Evolutionary conservation across 163 green algal species (phyloP).

Genomic region (Scenedesmus sp.): DNA sequence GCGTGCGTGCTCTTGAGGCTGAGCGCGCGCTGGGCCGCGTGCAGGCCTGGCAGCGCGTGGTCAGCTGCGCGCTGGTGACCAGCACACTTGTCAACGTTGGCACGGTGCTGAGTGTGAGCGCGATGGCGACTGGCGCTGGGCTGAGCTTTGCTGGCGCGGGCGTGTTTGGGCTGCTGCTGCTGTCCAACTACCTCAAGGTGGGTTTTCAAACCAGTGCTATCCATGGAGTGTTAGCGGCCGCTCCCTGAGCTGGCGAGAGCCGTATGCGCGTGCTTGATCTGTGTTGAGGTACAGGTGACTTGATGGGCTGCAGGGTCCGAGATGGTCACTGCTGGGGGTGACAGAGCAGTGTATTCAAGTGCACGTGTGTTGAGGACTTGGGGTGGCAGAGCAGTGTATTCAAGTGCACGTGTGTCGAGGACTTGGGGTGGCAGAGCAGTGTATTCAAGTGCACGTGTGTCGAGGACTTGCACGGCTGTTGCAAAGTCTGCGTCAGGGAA

Average conservation of each 20-base stretch:
- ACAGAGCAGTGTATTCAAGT: neutral
- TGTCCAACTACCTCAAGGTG: conserved; percentile 79
- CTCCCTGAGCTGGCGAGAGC: too few relatives aligned
- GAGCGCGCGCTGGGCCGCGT: conserved; percentile 93
- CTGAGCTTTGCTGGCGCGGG: conserved; percentile 83
- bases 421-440: too few relatives aligned
- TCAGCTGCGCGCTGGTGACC: conserved; percentile 81
- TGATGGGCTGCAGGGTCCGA: too few relatives aligned
- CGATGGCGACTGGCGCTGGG: conserved; percentile 70
- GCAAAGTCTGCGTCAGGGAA: neutral
- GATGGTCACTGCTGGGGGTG: too few relatives aligned
- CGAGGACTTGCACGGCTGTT: neutral
- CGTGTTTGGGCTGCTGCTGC: conserved; percentile 74
- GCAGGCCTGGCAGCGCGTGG: conserved; percentile 87
- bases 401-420: neutral
- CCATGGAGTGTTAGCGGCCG: too few relatives aligned
- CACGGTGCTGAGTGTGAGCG: conserved; percentile 88
- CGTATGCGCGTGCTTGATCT: too few relatives aligned
- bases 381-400: too few relatives aligned
- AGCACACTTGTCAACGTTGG: conserved; percentile 94
- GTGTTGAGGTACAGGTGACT: too few relatives aligned
- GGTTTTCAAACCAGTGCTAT: neutral
- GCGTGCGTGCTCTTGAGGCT: conserved; percentile 94
- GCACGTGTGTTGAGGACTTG: neutral
- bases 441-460: neutral